Conservation (phyloP, 208 protist species). For the Leptomonas pyrrhocoris region DNA sequence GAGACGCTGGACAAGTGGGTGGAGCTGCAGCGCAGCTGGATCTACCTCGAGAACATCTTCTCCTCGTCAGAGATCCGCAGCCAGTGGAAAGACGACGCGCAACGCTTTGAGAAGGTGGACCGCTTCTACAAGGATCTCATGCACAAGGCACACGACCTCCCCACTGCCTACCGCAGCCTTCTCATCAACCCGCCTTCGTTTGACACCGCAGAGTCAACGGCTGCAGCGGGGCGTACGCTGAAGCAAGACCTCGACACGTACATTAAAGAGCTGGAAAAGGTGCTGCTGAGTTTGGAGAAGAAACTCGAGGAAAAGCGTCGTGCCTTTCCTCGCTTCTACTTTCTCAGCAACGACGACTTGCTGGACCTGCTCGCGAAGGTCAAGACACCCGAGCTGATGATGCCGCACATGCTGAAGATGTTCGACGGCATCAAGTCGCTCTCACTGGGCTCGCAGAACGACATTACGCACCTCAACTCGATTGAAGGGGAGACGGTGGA, state of each 20-base stretch:
- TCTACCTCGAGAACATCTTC: slow-evolving; percentile 97
- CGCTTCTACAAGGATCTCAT: slow-evolving; percentile 95
- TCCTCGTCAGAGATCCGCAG: slow-evolving; percentile 94
- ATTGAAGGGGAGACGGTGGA: slow-evolving; percentile 93
- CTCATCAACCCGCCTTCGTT: slow-evolving; percentile 87
- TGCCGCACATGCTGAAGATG: slow-evolving; percentile 98
- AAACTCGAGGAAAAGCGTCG: slow-evolving; percentile 97
- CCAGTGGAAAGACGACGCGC: slow-evolving; percentile 96
- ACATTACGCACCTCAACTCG: slow-evolving; percentile 92
- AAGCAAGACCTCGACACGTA: slow-evolving; percentile 85
- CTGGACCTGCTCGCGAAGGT: slow-evolving; percentile 98
- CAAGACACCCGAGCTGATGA: slow-evolving; percentile 96
- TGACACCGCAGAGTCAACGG: slow-evolving; percentile 46
- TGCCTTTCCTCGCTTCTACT: slow-evolving; percentile 98
- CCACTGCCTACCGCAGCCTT: slow-evolving; percentile 88
- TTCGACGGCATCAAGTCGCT: slow-evolving; percentile 96
- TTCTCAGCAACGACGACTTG: slow-evolving; percentile 96
- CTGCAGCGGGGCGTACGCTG: slow-evolving; percentile 59
- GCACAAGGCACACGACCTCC: slow-evolving; percentile 92
- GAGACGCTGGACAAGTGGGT: slow-evolving; percentile 95
- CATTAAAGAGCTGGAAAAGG: slow-evolving; percentile 94
- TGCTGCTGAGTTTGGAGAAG: slow-evolving; percentile 93
- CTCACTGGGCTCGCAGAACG: slow-evolving; percentile 74
- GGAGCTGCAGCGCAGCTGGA: slow-evolving; percentile 96
- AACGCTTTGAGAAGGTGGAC: slow-evolving; percentile 95